These are phyloP conservation scores for Starmerella geochares DNA, from an alignment of 805 yeast species.

Conservation along the genomic window DNA sequence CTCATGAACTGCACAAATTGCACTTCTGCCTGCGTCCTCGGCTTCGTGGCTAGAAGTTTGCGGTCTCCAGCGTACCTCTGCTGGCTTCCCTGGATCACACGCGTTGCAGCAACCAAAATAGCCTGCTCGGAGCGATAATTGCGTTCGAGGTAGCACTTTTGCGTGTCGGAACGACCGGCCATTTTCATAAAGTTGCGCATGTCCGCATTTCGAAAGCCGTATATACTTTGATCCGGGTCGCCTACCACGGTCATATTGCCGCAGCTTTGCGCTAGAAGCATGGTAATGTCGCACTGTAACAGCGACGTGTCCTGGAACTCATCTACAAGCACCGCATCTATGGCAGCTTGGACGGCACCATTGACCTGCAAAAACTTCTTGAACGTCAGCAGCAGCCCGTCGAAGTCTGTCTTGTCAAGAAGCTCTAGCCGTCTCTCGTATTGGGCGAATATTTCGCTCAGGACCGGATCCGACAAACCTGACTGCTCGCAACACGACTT, in stretches of 20 bases:
- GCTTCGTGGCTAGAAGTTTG: conserved; percentile 25
- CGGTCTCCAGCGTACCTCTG: conserved; percentile 9
- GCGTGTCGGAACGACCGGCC: conserved; percentile 33
- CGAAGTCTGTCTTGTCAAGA: conserved; percentile 58
- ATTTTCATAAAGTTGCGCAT: conserved; percentile 53
- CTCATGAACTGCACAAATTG: background rate
- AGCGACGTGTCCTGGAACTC: conserved; percentile 89
- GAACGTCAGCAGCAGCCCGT: conserved; percentile 60
- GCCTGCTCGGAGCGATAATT: conserved; percentile 73
- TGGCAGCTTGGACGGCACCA: conserved; percentile 35
- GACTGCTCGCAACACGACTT: background rate
- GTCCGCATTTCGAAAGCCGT: conserved; percentile 76
- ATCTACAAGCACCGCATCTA: conserved; percentile 74
- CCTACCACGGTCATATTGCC: conserved; percentile 73
- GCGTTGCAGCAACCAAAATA: conserved; percentile 55
- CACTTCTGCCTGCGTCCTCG: background rate
- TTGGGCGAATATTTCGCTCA: conserved; percentile 35
- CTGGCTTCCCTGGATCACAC: conserved; percentile 15
- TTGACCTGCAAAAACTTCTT: conserved; percentile 37
- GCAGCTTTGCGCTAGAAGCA: conserved; percentile 35
- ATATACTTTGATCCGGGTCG: conserved; percentile 92
- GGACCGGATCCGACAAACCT: background rate
- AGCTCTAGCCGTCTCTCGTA: conserved; percentile 42
- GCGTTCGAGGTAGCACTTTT: conserved; percentile 42
- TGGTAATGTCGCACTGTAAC: conserved; percentile 62